phyloP scores from a whole-genome alignment of 2,329 filamentous ascomycete genomes.

The Aspergillus arachidicola region DNA sequence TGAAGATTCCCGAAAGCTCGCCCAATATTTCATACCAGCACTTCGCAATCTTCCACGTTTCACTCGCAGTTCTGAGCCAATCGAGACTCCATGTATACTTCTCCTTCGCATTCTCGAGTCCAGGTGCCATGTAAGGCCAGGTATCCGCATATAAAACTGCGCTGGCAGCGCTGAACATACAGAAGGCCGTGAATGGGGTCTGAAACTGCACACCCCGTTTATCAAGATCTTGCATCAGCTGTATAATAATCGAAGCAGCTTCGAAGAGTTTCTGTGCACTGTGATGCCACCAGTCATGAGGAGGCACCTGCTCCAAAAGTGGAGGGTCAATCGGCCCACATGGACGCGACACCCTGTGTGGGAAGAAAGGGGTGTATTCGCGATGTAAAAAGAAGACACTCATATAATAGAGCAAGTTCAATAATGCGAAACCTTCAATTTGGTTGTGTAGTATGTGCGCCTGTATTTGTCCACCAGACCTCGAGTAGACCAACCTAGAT shows the following conservation, averaged over 20 bases:
- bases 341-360: not conserved
- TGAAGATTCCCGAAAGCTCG: not conserved
- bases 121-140: slow-evolving; percentile 4
- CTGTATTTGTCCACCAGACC: not conserved
- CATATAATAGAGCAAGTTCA: not conserved
- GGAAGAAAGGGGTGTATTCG: slow-evolving; percentile 1
- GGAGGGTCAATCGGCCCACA: slow-evolving; percentile 1
- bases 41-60: not conserved
- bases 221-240: not conserved
- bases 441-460: not conserved
- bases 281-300: not conserved
- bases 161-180: not conserved
- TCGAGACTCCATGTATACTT: not conserved
- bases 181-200: not conserved
- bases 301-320: not conserved
- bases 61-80: not conserved
- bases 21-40: not conserved
- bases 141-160: not conserved
- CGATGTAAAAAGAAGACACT: slow-evolving; percentile 1
- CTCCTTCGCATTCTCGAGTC: not conserved
- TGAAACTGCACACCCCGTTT: not conserved
- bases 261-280: not conserved
- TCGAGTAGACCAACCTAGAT: not conserved
- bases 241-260: not conserved
- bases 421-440: not conserved